Evolutionary conservation across 306 rosid species (phyloP), one percentile per base, ranked within the genome.

Genomic region (Elaeagnus macrophylla): DNA sequence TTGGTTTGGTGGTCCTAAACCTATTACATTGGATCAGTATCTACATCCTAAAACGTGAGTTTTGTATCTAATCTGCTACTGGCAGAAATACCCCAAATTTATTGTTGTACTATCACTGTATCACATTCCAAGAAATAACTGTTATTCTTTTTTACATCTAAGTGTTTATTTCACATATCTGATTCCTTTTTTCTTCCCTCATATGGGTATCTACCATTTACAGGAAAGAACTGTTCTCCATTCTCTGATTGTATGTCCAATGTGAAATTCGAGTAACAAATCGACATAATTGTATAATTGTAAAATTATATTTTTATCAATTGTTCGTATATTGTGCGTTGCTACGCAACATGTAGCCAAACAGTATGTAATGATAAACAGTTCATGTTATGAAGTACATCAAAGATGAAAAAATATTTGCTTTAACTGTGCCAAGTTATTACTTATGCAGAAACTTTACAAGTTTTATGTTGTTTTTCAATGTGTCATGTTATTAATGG

Each of bases 1-100:
- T 73, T 84, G 89, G 91, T 86, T 81, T 38, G 97, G 96, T 47
- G 91, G 96, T 54, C 82, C 97, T 9, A 91, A 86, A 72, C 96
- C 94, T 56, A 73, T 91, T 59, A 69, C 84, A 0, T 75, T 76
- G 60, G 85, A 84, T 25, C 66, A 86, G 62, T 90, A 90, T 68
- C 75, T 90, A 6, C 80, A 80, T 60, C 57, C 56, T 5, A 72
- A 76, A 64, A 17, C 49, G 83, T 79, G 70, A 79, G 85, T 72
- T 60, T 14, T n/a, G 6, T 9, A 45, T 20, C 49, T 11, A 58
- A 39, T 37, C 42, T 37, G 54, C 37, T 48, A 5, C 18, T 6
- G 46, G 37, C 10, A 48, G 17, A 60, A 37, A n/a, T 36, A 41
- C 12, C 25, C 10, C 32, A 39, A 46, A 51, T 51, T 35, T 68